Percentiles rank a stretch among this genome's conserved stretches.
Conservation (phyloP, 805 yeast genomes). For the Scheffersomyces coipomensis region DNA sequence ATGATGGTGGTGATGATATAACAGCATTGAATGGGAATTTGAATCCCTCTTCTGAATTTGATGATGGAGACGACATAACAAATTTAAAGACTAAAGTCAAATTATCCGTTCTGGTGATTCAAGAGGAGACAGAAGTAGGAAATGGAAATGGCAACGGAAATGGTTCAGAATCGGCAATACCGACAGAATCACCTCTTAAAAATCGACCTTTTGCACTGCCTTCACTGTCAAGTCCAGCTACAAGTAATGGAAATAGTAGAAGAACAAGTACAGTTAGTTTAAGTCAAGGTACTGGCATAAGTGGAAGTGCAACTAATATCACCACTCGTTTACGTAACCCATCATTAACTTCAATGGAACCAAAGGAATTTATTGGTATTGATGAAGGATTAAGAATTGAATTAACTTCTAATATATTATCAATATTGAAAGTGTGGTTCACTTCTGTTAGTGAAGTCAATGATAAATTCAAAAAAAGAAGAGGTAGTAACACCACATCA, state of each 20-base stretch:
- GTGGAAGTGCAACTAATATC: background rate
- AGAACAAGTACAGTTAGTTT: conserved; percentile 1
- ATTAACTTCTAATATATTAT: conserved; percentile 20
- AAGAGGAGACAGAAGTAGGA: background rate
- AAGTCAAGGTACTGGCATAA: too few relatives aligned
- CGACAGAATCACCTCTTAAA: background rate
- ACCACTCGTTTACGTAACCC: background rate
- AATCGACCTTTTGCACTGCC: background rate
- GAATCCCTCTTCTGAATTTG: conserved; percentile 4
- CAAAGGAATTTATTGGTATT: conserved; percentile 12
- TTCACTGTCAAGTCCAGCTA: background rate
- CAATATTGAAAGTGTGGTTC: conserved; percentile 22
- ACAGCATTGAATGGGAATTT: conserved; percentile 14
- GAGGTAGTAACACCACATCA: background rate
- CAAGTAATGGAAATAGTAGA: background rate
- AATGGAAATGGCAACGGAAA: background rate
- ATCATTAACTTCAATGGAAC: background rate
- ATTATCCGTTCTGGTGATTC: background rate
- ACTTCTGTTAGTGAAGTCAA: conserved; percentile 4
- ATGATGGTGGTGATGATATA: conserved; percentile 21
- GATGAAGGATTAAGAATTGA: conserved; percentile 20
- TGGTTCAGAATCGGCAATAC: background rate
- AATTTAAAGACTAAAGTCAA: conserved; percentile 9
- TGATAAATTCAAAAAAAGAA: background rate
- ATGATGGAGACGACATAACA: conserved; percentile 23